Evolutionary conservation across 257 asterid genomes (phyloP).

Genomic region (Nicotiana tabacum): DNA sequence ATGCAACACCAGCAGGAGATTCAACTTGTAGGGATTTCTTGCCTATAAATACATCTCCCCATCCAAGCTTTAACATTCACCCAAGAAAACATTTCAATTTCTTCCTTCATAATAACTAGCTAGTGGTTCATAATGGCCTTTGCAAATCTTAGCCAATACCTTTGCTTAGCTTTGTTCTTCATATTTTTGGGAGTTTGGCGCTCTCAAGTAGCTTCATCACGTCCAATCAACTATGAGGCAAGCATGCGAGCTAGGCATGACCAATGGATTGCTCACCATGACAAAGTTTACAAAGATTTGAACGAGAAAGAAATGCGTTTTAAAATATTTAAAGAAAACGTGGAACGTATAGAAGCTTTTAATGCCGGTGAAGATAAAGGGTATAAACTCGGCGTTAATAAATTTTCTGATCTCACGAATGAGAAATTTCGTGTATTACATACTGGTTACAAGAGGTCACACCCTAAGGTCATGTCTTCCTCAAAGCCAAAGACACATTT

Average conservation of each 20-base stretch:
- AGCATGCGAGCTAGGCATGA: constrained; percentile 31
- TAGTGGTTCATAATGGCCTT: constrained; percentile 7
- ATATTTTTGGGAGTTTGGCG: constrained; percentile 7
- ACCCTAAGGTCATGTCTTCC: background rate
- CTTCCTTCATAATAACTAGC: background rate
- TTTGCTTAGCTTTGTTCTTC: constrained; percentile 13
- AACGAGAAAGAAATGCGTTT: constrained; percentile 26
- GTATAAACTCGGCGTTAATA: constrained; percentile 28
- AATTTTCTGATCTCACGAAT: constrained; percentile 28
- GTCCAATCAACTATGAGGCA: constrained; percentile 9
- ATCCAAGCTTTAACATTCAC: constrained; percentile 3
- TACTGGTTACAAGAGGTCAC: constrained; percentile 25
- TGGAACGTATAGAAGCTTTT: constrained; percentile 33
- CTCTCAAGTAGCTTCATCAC: constrained; percentile 16
- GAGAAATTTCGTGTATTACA: constrained; percentile 31
- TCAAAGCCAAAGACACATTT: constrained; percentile 2
- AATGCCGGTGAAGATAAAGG: constrained; percentile 21
- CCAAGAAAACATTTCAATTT: background rate
- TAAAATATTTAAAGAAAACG: constrained; percentile 32
- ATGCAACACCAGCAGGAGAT: background rate
- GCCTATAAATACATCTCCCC: constrained; percentile 24
- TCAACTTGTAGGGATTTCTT: background rate
- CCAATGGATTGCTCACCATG: constrained; percentile 33
- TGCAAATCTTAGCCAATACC: background rate
- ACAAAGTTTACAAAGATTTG: constrained; percentile 17